Base-by-base conservation (phyloP, 2,329 filamentous ascomycete genomes). In the Botrytis aclada region DNA sequence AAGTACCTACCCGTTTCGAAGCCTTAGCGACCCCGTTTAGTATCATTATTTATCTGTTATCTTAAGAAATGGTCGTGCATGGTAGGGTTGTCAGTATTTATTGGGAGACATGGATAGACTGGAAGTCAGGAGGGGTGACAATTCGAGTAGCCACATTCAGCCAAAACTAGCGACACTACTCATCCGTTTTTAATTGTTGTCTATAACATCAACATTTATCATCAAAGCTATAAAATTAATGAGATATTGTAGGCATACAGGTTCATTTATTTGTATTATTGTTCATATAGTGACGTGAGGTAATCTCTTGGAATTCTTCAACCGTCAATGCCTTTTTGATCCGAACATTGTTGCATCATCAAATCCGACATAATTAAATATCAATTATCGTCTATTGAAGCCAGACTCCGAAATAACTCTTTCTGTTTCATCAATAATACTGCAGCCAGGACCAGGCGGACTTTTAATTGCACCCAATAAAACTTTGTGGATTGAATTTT, bases 241-340 rank as follows among this genome's bases (percentile, higher is more conserved):
- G 5, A 8, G 0, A 54, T 18, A 1, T 29, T 29, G 18, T 54
- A 14, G 4, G 51, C 12, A 18, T 22, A 47, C 8, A 1, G 7
- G 1, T 0, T 29, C 3, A 6, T n/a, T 9, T 6, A 14, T 54
- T 29, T 14, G 29, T 8, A 18, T 7, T 7, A 29, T 54, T 18
- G 1, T 54, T 29, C 5, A 18, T 8, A 18, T 54, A 14, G 0
- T 29, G 12, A 39, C 22, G 14, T 25, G 16, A 39, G 16, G 1
- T 22, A 3, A 37, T 39, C 34, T 4, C 10, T 37, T 25, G 0
- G 1, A 3, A 37, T 6, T 14, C 16, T 12, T 0, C 3, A 16
- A 34, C 32, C 3, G 9, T 32, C 5, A 14, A 60, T 20, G 14
- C 6, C 4, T 37, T 25, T 25, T 25, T 7, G 1, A 25, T 10